A percentile compares a stretch with the other conserved stretches of the same genome.
Evolutionary conservation across 306 rosid species (phyloP).

Genomic region (Spatholobus suberectus): DNA sequence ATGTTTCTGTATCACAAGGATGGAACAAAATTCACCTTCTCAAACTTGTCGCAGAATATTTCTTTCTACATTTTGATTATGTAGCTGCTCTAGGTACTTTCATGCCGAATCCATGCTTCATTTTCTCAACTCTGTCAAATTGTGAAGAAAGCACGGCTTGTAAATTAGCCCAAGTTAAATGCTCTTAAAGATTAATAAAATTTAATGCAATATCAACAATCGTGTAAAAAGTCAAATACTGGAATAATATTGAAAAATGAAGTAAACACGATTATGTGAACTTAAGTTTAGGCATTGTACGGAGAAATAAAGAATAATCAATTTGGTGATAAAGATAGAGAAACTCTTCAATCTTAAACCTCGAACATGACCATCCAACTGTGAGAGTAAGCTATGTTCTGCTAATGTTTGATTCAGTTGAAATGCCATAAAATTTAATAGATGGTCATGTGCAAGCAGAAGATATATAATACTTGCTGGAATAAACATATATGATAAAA

Average conservation of each 20-base stretch:
- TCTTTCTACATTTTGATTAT: slow-evolving; percentile 37
- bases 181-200: slow-evolving; percentile 21
- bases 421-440: no score
- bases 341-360: background rate
- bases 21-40: slow-evolving; percentile 23
- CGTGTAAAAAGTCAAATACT: background rate
- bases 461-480: background rate
- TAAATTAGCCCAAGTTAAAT: background rate
- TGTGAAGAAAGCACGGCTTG: slow-evolving; percentile 19
- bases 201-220: slow-evolving; percentile 14
- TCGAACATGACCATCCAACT: slow-evolving; percentile 18
- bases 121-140: slow-evolving; percentile 83
- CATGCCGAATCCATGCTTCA: slow-evolving; percentile 93
- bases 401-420: no score
- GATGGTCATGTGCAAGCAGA: background rate
- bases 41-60: slow-evolving; percentile 3
- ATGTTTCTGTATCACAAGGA: slow-evolving; percentile 29
- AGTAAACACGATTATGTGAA: background rate
- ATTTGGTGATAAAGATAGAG: background rate
- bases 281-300: background rate
- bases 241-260: background rate
- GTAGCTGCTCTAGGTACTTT: slow-evolving; percentile 69
- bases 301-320: background rate
- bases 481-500: slow-evolving; percentile 1
- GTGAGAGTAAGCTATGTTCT: background rate